phyloP scores from a whole-genome alignment of 169 alveolate genomes.

The Fabrea salina region DNA sequence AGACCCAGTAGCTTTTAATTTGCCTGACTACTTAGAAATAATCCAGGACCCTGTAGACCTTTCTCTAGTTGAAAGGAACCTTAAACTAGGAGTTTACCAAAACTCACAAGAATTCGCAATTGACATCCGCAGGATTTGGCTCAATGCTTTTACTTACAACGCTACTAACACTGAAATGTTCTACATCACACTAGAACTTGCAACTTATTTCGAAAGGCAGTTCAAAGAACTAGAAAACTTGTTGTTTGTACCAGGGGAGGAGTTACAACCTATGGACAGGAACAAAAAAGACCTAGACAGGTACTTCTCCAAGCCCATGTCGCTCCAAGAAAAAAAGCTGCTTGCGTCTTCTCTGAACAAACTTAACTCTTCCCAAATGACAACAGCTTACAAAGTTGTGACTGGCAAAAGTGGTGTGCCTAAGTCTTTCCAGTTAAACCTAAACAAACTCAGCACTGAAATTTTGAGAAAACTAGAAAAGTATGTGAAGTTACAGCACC shows the following conservation, averaged over 20 bases:
- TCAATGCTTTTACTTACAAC: conserved; percentile 26
- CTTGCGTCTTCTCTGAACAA: background rate
- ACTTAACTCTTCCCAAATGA: background rate
- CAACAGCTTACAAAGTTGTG: background rate
- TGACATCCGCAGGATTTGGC: conserved; percentile 27
- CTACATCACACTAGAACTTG: conserved; percentile 19
- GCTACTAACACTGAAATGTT: conserved; percentile 4
- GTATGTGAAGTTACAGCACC: background rate
- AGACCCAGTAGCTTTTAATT: conserved; percentile 27
- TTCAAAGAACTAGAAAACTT: background rate
- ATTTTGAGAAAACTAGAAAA: conserved; percentile 21
- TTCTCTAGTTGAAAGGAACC: conserved; percentile 20
- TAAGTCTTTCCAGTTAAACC: background rate
- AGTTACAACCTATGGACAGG: background rate
- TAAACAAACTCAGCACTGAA: background rate
- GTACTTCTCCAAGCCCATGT: conserved; percentile 21
- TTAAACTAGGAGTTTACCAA: conserved; percentile 15
- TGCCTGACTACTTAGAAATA: conserved; percentile 26
- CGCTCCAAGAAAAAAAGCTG: conserved; percentile 17
- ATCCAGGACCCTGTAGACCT: conserved; percentile 31
- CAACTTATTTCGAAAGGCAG: conserved; percentile 18
- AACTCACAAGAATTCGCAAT: conserved; percentile 9
- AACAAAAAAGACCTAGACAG: background rate
- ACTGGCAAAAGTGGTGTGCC: background rate
- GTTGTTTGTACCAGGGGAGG: background rate